Evolutionary conservation across 1,139 yeast genomes (phyloP), one percentile per base, ranked within the genome.

Genomic region (Geotrichum histeridarum): DNA sequence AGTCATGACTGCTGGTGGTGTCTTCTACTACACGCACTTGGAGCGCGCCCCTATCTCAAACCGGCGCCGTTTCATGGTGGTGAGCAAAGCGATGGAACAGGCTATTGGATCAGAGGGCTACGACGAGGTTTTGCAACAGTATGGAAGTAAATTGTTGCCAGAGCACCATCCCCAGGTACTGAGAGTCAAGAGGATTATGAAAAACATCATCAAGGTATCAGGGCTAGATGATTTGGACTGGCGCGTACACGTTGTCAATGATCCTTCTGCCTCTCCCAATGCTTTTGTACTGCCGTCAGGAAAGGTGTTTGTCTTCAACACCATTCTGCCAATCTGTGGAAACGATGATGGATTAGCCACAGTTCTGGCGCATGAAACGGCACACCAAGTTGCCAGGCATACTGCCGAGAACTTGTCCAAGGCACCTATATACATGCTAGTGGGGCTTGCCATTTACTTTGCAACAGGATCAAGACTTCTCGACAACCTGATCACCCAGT

Each of bases 261-360:
- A 85, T 62, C 83, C 84, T 6, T 71, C 68, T 9, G 73, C 76
- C 15, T 87, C 96, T 3, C 98, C 99, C 1, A 93, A 93, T 70
- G 99, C 99, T 1, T 93, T 94, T 70, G 96, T 93, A 31, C 75
- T 93, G 51, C 98, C 98, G 22, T 93, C 94, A 57, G 99, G 99
- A 11, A 91, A 91, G 70, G 95, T 94, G 45, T 93, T 93, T 70
- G 89, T 93, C 17, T 88, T 88, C 64, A 77, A 85, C 50, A 82
- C 88, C 17, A 88, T 94, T 51, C 69, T 93, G 53, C 86, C 89
- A 1, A 81, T 93, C 37, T 86, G 96, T 67, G 72, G 74, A 41
- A 83, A 88, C 66, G 94, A 89, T 54, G 94, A 89, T 65, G 98
- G 97, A 0, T 72, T 94, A 44, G 99, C 99, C 12, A 90, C 98